A percentile compares a stretch with the other conserved stretches of the same genome.
phyloP scores from a whole-genome alignment of 2,329 filamentous ascomycete genomes.

The Colletotrichum sp. region DNA sequence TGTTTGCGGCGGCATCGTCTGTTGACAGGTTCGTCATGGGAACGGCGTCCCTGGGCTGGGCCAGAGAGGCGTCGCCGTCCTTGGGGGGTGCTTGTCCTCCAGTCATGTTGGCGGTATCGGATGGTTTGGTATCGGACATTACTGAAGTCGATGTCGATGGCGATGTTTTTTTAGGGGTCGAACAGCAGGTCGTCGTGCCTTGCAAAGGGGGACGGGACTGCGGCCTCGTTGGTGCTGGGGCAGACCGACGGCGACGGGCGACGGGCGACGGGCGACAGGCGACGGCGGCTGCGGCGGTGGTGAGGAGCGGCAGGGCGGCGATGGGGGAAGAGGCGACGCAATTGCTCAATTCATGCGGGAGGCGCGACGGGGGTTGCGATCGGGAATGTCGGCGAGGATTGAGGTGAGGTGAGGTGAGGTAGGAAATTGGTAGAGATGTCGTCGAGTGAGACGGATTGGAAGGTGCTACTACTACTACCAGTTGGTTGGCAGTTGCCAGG shows the following conservation, averaged over 20 bases:
- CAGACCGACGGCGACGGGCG: neutral
- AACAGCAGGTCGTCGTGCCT: slow-evolving; percentile 15
- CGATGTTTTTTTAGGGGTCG: slow-evolving; percentile 23
- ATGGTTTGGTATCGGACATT: slow-evolving; percentile 23
- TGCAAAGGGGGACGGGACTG: slow-evolving; percentile 24
- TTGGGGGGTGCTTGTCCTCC: slow-evolving; percentile 28
- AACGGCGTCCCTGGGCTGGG: slow-evolving; percentile 41
- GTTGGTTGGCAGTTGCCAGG: slow-evolving; percentile 19
- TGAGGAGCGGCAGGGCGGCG: neutral
- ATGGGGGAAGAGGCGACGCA: neutral
- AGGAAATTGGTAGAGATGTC: neutral
- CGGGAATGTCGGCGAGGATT: neutral
- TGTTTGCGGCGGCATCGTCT: slow-evolving; percentile 11
- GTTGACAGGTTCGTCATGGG: slow-evolving; percentile 37
- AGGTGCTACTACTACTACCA: slow-evolving; percentile 17
- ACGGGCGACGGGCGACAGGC: neutral
- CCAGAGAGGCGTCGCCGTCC: slow-evolving; percentile 29
- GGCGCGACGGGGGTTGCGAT: neutral
- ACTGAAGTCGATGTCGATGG: slow-evolving; percentile 17
- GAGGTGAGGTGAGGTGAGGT: neutral
- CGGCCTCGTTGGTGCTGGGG: slow-evolving; percentile 24
- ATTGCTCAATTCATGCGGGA: slow-evolving; percentile 15
- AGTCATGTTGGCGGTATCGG: slow-evolving; percentile 35
- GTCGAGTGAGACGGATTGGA: slow-evolving; percentile 16
- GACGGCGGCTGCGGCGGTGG: neutral